Conservation (phyloP, 768 basidiomycete species). For the Leccinum disarticulatum region DNA sequence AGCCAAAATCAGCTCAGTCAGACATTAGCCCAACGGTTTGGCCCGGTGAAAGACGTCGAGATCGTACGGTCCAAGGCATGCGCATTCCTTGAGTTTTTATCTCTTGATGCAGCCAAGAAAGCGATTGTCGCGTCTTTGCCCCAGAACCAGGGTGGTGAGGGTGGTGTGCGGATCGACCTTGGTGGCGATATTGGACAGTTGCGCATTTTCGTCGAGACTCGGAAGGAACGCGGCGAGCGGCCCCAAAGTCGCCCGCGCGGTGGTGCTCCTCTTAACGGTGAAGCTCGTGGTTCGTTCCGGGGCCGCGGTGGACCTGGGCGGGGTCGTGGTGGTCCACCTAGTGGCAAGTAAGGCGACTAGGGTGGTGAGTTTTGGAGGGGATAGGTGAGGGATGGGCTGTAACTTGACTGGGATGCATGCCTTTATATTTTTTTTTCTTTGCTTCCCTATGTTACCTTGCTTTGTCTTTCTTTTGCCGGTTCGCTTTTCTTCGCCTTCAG, state of each 20-base stretch:
- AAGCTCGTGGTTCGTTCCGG: constrained; percentile 46
- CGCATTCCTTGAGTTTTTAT: constrained; percentile 88
- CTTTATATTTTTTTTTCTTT: constrained; percentile 5
- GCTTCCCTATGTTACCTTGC: constrained; percentile 16
- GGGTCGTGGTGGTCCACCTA: constrained; percentile 38
- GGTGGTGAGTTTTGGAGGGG: constrained; percentile 4
- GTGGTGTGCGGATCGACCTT: constrained; percentile 77
- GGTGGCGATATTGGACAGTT: constrained; percentile 51
- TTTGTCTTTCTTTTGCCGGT: constrained; percentile 11
- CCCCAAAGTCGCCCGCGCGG: constrained; percentile 61
- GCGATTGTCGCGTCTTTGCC: constrained; percentile 80
- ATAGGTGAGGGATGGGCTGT: background rate
- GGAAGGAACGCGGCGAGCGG: constrained; percentile 90
- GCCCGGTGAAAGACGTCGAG: constrained; percentile 83
- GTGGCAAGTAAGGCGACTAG: constrained; percentile 23
- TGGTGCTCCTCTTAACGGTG: constrained; percentile 54
- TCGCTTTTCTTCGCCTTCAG: constrained; percentile 2
- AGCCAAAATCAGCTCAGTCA: constrained; percentile 48
- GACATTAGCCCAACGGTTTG: constrained; percentile 63
- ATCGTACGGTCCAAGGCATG: constrained; percentile 87
- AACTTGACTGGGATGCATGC: constrained; percentile 14
- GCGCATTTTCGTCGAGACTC: constrained; percentile 79
- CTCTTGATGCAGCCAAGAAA: constrained; percentile 75
- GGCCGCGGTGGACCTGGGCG: constrained; percentile 46
- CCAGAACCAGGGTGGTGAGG: constrained; percentile 75